Percentiles rank a stretch among this genome's conserved stretches.
Evolutionary conservation across 345 rosid genomes (phyloP).

Genomic region (Erysimum cheiranthoides): DNA sequence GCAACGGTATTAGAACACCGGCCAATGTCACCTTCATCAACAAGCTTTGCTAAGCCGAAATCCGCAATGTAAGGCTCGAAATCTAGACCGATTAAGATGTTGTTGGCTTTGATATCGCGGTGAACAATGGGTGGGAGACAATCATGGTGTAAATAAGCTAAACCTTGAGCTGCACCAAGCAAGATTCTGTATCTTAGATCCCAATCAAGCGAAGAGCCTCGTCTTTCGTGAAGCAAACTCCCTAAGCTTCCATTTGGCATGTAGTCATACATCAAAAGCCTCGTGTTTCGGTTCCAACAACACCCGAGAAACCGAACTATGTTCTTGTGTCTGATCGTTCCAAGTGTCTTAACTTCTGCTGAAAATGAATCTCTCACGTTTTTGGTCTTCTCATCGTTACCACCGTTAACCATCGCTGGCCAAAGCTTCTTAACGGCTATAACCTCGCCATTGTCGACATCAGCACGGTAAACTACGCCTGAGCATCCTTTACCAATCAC

Average conservation of each 20-base stretch:
- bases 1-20: conserved; percentile 88
- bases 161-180: conserved; percentile 91
- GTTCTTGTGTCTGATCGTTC: conserved; percentile 94
- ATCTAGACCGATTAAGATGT: conserved; percentile 84
- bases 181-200: conserved; percentile 83
- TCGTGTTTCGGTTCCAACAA: conserved; percentile 82
- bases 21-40: conserved; percentile 83
- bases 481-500: conserved; percentile 96
- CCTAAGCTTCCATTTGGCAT: conserved; percentile 97
- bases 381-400: conserved; percentile 60
- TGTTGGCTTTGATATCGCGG: conserved; percentile 92
- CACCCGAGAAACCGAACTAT: conserved; percentile 92
- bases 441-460: conserved; percentile 79
- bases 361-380: conserved; percentile 91
- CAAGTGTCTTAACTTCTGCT: conserved; percentile 86
- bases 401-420: conserved; percentile 64
- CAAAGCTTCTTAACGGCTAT: conserved; percentile 96
- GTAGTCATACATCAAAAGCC: conserved; percentile 90
- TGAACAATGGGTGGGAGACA: conserved; percentile 95
- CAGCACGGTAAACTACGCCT: conserved; percentile 89
- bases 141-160: conserved; percentile 94
- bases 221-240: conserved; percentile 82
- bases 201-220: conserved; percentile 83
- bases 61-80: conserved; percentile 98
- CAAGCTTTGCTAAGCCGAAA: conserved; percentile 95